phyloP scores from a whole-genome alignment of 495 filamentous ascomycete genomes.

The Cetradonia linearis region DNA sequence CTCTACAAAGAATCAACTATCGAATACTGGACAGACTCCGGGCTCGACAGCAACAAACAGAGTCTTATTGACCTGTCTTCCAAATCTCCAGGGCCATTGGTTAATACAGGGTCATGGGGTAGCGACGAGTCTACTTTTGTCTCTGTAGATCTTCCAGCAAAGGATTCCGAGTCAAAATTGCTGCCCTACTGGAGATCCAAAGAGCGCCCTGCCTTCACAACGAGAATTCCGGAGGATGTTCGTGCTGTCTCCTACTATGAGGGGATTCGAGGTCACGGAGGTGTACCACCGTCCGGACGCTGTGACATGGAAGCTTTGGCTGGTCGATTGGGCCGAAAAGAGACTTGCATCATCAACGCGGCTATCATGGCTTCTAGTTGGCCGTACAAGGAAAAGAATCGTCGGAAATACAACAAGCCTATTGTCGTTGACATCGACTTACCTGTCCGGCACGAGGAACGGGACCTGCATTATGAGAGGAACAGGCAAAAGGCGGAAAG shows the following conservation, averaged over 20 bases:
- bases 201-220: background rate
- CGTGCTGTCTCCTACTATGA: background rate
- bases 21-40: conserved; percentile 37
- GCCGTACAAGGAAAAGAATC: conserved; percentile 43
- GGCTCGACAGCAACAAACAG: conserved; percentile 45
- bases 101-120: conserved; percentile 30
- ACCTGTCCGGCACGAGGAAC: conserved; percentile 34
- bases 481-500: background rate
- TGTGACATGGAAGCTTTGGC: conserved; percentile 35
- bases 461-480: background rate
- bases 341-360: conserved; percentile 72
- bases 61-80: conserved; percentile 47
- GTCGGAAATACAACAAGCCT: conserved; percentile 58
- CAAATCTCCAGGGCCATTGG: conserved; percentile 35
- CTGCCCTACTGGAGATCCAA: conserved; percentile 5
- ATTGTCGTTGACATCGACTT: conserved; percentile 71
- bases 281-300: conserved; percentile 29
- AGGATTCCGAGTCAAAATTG: background rate
- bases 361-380: conserved; percentile 59
- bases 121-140: background rate
- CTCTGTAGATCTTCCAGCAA: background rate
- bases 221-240: background rate
- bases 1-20: conserved; percentile 28
- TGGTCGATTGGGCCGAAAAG: conserved; percentile 42
- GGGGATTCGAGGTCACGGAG: conserved; percentile 30